Base-by-base conservation (phyloP, 2,329 filamentous ascomycete species). In the Zasmidium angulare region DNA sequence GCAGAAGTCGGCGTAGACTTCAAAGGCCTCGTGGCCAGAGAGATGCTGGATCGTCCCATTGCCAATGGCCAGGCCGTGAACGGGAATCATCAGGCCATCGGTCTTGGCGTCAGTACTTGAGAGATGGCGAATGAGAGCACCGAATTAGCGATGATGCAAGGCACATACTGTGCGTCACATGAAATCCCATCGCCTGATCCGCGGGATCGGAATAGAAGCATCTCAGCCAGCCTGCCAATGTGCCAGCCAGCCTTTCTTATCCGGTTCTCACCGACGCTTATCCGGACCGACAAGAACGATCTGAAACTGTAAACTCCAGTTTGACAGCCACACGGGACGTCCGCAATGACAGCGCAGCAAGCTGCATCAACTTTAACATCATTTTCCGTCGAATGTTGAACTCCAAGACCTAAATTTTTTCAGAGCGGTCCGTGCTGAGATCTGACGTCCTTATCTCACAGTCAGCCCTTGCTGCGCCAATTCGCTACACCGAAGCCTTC, bases 1-100 rank as follows among this genome's bases (percentile, higher is more conserved):
- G 84, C 84, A 4, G 90, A 96, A 61, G 93, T 97, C 21, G 93
- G 93, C 0, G 78, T 99, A 29, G 93, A 99, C 74, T 98, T 99
- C 72, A 85, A 84, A 57, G 90, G 90, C 66, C 76, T 98, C 57
- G 87, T 97, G 14, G 90, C 89, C 17, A 82, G 82, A 64, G 86
- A 82, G 19, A 49, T 68, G 17, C 55, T 62, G 23, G 50, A 29
- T 24, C 46, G 49, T n/a, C 26, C 50, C 20, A 46, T 50, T 19
- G 50, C 22, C 11, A 43, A 43, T 43, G 36, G n/a, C 20, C 21
- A 50, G n/a, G 54, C 24, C 17, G 50, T 53, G 14, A 54, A 61
- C 43, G 52, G 23, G 24, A 47, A 40, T 12, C 31, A 40, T 21
- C 43, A 49, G 22, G 48, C 46, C n/a, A 57, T 62, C 20, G 63